A percentile compares a stretch with the other conserved stretches of the same genome.
phyloP scores from a whole-genome alignment of 257 asterid genomes.

The Jasminum sambac region DNA sequence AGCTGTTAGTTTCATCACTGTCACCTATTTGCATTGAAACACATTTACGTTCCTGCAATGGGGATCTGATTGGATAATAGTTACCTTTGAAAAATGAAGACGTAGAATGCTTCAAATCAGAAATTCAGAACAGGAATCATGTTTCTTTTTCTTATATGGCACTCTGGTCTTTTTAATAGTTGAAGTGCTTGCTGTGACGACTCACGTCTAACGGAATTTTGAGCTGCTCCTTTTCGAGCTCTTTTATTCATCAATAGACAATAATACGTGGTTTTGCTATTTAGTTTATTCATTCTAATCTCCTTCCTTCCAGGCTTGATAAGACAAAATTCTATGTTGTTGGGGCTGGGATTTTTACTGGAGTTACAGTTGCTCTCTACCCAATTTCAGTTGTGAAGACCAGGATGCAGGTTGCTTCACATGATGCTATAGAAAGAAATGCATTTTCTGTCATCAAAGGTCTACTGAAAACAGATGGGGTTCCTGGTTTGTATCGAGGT shows the following conservation, averaged over 20 bases:
- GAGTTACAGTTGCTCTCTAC: slow-evolving; percentile 78
- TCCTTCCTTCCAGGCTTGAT: slow-evolving; percentile 62
- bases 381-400: slow-evolving; percentile 93
- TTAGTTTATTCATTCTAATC: slow-evolving; percentile 18
- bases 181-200: slow-evolving; percentile 7
- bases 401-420: slow-evolving; percentile 77
- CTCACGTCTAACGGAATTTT: not conserved
- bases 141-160: slow-evolving; percentile 6
- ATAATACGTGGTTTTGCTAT: slow-evolving; percentile 7
- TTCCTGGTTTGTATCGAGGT: slow-evolving; percentile 84
- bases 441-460: slow-evolving; percentile 78
- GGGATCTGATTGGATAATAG: not conserved
- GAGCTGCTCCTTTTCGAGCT: not conserved
- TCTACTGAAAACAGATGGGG: slow-evolving; percentile 67
- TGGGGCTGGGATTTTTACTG: slow-evolving; percentile 91
- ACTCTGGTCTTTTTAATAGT: not conserved
- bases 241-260: slow-evolving; percentile 1
- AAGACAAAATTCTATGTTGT: slow-evolving; percentile 73
- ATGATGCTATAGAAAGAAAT: slow-evolving; percentile 53
- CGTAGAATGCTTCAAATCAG: not conserved
- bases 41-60: not conserved
- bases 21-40: not conserved
- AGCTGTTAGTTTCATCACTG: not conserved
- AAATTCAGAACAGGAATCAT: not conserved
- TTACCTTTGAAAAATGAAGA: not conserved